Percentiles rank a stretch among this genome's conserved stretches.
Conservation (phyloP, 345 rosid species). For the Citrus hindsii region DNA sequence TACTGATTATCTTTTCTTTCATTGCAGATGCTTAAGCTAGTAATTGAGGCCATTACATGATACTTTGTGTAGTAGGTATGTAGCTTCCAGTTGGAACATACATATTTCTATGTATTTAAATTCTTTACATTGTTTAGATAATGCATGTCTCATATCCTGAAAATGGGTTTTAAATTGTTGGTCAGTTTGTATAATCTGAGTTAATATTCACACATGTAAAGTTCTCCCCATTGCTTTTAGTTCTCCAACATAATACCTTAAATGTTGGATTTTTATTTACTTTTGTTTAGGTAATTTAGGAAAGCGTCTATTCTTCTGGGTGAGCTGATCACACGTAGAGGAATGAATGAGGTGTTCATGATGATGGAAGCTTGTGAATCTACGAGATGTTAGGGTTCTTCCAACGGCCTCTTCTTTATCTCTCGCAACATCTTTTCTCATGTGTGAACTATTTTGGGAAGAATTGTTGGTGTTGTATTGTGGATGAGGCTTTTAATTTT, state of each 20-base stretch:
- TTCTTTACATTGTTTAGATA: neutral
- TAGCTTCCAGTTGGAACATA: neutral
- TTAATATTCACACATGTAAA: neutral
- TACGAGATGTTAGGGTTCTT: neutral
- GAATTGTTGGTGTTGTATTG: constrained; percentile 4
- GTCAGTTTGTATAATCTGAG: neutral
- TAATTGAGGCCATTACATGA: neutral
- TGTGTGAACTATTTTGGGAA: neutral
- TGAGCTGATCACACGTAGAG: neutral
- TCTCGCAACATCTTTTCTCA: neutral
- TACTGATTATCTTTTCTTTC: neutral
- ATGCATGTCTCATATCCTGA: neutral
- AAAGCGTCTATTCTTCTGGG: neutral
- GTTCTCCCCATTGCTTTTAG: neutral
- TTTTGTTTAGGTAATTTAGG: constrained; percentile 4
- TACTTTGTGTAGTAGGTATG: constrained; percentile 23
- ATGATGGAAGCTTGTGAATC: constrained; percentile 1
- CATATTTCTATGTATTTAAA: neutral
- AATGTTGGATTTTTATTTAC: neutral
- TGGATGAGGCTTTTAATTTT: constrained; percentile 1
- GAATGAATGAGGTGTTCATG: neutral
- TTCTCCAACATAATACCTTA: neutral
- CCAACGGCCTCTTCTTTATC: neutral
- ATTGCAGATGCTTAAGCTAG: constrained; percentile 28
- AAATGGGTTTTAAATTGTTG: neutral